Base-by-base conservation (phyloP, 148 eudicot genomes). In the Drosera capensis region DNA sequence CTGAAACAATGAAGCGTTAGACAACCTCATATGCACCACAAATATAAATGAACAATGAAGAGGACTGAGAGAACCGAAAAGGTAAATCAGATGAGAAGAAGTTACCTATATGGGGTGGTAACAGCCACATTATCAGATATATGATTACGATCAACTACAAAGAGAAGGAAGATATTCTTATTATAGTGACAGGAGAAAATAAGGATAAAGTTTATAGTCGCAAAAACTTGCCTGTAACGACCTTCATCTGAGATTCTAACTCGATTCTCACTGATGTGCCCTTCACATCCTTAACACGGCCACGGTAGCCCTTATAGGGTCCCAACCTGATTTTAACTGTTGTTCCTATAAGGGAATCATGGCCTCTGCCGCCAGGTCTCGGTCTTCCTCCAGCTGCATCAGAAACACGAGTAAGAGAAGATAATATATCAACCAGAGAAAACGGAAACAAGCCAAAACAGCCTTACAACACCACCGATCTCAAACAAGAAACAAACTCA, bases 301-400 rank as follows among this genome's bases (percentile, higher is more conserved):
- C 99, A 45, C 79, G 81, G 63, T 79, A 81, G 41, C 99, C 99
- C 62, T 84, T 90, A 40, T 65, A 78, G 23, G 83, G 95, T 47
- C 99, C 99, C 39, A 67, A 56, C 9, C 93, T 87, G 49, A 90
- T 62, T 69, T 81, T 90, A 8, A 84, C 56, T 3, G 73, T 58
- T 29, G 79, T 73, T 23, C 99, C 99, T 47, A 90, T 63, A 44
- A 84, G 68, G 53, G 95, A 31, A 66, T 90, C 87, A 55, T 85
- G 95, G 48, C 93, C 99, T 73, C 95, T 75, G 28, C 99, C 82
- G 57, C 99, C 93, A 56, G n/a, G n/a, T n/a, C 99, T 67, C 58
- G 60, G 63, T 49, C 95, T 68, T 47, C 93, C 95, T 56, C 88
- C 80, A 75, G 63, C 99, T 90, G 59, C 18, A 60, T 15, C 11